Conservation (phyloP, 1,284 basidiomycete species). For the Puccinia novopanici region DNA sequence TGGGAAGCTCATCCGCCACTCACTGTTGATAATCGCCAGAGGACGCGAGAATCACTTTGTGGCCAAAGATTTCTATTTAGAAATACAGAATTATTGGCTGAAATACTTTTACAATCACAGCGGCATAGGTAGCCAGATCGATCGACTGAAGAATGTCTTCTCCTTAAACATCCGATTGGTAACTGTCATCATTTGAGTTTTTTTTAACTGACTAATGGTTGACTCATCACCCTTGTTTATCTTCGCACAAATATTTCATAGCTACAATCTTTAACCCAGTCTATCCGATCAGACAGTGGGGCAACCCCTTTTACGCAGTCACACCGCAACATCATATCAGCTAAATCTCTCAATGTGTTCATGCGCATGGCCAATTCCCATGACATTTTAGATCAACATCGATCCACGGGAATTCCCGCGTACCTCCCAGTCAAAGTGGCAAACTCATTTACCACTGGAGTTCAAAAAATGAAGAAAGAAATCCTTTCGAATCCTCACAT, state of each 20-base stretch:
- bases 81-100: conserved; percentile 28
- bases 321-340: background rate
- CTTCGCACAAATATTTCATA: background rate
- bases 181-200: background rate
- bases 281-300: background rate
- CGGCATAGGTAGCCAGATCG: background rate
- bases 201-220: too few species aligned
- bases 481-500: background rate
- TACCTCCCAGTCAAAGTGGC: too few species aligned
- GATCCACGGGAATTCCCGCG: too few species aligned
- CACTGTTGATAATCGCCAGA: background rate
- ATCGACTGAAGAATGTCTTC: background rate
- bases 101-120: conserved; percentile 17
- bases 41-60: too few species aligned
- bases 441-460: background rate
- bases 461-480: background rate
- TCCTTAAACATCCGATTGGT: background rate
- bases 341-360: background rate
- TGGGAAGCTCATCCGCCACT: background rate
- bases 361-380: too few species aligned
- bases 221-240: too few species aligned
- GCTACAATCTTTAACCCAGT: background rate
- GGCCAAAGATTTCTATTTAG: conserved; percentile 22
- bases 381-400: too few species aligned
- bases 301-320: background rate